A percentile compares a stretch with the other conserved stretches of the same genome.
Evolutionary conservation across 2,329 filamentous ascomycete species (phyloP).

Genomic region (Microascus cirrosus): DNA sequence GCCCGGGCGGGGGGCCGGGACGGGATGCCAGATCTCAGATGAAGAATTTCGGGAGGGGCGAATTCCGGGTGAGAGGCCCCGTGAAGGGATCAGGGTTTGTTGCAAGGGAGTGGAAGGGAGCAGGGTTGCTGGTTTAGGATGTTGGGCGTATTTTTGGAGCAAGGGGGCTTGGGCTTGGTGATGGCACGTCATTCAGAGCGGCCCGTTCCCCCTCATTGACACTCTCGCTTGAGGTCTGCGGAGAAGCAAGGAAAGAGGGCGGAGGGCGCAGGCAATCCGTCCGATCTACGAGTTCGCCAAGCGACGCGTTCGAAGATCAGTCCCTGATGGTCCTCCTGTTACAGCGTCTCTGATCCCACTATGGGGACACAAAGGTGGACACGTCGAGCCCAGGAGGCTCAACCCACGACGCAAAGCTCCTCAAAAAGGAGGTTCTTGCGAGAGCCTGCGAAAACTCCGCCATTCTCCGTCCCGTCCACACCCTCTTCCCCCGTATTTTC

Average conservation of each 20-base stretch:
- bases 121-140: background rate
- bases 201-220: background rate
- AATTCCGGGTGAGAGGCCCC: background rate
- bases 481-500: background rate
- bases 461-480: background rate
- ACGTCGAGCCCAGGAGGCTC: background rate
- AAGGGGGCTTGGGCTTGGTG: background rate
- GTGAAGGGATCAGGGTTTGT: background rate
- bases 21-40: background rate
- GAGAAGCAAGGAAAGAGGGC: background rate
- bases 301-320: background rate
- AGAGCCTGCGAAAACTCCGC: background rate
- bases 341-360: background rate
- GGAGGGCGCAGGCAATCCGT: background rate
- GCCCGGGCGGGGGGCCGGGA: background rate
- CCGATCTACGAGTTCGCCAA: background rate
- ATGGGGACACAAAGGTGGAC: too few relatives aligned
- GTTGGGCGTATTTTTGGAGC: background rate
- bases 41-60: background rate
- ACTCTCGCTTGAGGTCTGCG: background rate
- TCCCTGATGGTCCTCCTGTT: background rate
- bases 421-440: background rate
- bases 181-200: background rate
- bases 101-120: background rate
- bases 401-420: background rate